Evolutionary conservation across 169 alveolate genomes (phyloP).

Genomic region (Eimeria praecox): DNA sequence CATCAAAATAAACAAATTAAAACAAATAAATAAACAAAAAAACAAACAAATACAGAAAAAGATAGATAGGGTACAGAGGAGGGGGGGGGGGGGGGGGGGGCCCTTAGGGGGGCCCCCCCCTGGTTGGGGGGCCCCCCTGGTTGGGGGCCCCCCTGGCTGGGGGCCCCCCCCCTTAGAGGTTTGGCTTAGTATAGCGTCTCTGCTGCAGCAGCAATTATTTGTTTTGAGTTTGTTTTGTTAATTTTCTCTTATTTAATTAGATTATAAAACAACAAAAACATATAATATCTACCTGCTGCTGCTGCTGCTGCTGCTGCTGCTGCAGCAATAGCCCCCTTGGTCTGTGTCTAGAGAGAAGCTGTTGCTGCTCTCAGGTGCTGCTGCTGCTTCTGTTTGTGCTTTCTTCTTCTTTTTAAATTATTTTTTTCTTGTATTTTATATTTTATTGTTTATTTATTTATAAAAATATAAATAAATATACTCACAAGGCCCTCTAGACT

Average conservation of each 20-base stretch:
- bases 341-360: not conserved
- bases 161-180: not conserved
- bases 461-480: too few species aligned
- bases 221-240: not conserved
- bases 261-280: not conserved
- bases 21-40: too few species aligned
- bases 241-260: too few species aligned
- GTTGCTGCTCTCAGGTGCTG: not conserved
- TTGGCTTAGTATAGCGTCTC: not conserved
- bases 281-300: not conserved
- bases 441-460: too few species aligned
- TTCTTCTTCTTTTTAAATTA: too few species aligned
- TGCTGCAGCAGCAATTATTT: not conserved
- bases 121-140: too few species aligned
- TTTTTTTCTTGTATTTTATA: not conserved
- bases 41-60: not conserved
- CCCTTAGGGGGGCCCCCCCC: not conserved
- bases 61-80: not conserved
- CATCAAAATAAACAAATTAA: too few species aligned
- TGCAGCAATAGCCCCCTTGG: not conserved
- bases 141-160: slow-evolving; percentile 3
- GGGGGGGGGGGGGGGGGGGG: not conserved
- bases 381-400: not conserved
- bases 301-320: not conserved
- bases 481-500: not conserved